A percentile compares a stretch with the other conserved stretches of the same genome.
These are phyloP conservation scores for Chaetomidium leptoderma DNA, from an alignment of 495 filamentous ascomycete species.

Conservation along the genomic window DNA sequence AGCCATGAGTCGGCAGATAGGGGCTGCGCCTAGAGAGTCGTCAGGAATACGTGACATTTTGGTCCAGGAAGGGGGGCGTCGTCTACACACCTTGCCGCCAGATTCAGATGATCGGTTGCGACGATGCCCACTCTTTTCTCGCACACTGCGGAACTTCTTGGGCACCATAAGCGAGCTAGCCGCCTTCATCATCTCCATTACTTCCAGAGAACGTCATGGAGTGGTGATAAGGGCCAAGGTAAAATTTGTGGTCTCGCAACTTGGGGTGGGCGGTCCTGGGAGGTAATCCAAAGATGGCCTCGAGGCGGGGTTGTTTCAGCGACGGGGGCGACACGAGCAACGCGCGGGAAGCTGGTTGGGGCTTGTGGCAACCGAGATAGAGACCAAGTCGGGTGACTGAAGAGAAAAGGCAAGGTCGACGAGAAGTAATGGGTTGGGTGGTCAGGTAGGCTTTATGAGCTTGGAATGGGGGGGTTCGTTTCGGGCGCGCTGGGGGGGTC, in stretches of 20 bases:
- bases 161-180: slow-evolving; percentile 25
- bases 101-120: slow-evolving; percentile 47
- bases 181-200: slow-evolving; percentile 31
- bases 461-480: neutral
- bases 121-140: slow-evolving; percentile 59
- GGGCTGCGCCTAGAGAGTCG: slow-evolving; percentile 34
- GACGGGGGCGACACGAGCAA: neutral
- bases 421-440: neutral
- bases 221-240: neutral
- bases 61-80: slow-evolving; percentile 17
- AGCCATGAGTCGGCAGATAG: slow-evolving; percentile 43
- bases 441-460: neutral
- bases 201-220: neutral
- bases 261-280: neutral
- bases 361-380: no score
- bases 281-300: neutral
- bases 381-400: no score
- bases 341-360: neutral
- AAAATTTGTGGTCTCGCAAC: neutral
- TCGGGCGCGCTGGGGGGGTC: neutral
- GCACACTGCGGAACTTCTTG: slow-evolving; percentile 63
- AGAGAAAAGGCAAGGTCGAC: no score
- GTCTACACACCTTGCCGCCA: slow-evolving; percentile 46
- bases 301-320: neutral
- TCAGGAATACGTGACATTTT: slow-evolving; percentile 22